Evolutionary conservation across 2,329 filamentous ascomycete genomes (phyloP), one percentile per base, ranked within the genome.

Genomic region (Epichloe sylvatica): DNA sequence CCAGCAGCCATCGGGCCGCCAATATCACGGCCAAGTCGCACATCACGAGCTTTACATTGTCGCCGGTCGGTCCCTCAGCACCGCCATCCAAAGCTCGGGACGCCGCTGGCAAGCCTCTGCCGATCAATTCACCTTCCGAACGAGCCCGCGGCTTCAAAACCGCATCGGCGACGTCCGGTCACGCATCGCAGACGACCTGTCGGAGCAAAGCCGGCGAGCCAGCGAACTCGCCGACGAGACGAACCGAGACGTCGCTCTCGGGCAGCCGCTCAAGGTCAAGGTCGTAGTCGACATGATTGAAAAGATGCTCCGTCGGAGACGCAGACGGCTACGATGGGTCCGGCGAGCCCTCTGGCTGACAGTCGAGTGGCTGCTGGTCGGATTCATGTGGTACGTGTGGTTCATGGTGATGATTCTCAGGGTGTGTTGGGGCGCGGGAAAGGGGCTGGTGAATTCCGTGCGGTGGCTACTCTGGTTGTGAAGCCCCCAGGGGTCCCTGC

Each of bases 381-480:
- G 85, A 4, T 78, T 94, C 57, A 87, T 97, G 81, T 96, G 92
- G 89, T 88, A 84, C 66, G 82, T 94, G 15, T 97, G 91, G 89
- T 79, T 94, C 52, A 72, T 94, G 35, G 90, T 96, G 23, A 85
- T 89, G 63, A 72, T 91, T 23, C 71, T 84, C 47, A 78, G 86
- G 52, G 65, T 86, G 13, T 67, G 85, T 36, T 70, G 81, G 52
- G 80, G 81, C 11, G 57, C 84, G 1, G 75, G 83, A 42, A 76
- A 76, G 43, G 81, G 80, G 2, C 60, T 78, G 0, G 69, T 80
- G 46, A 68, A 71, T 11, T 74, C 77, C 9, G 71, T 85, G n/a
- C 75, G 76, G 61, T 97, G 91, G 91, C 66, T 96, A 62, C 68
- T 95, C 54, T 95, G 86, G 86, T 64, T 92, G 56, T 86, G 65